Conservation (phyloP, 768 basidiomycete species). For the Clavaria fumosa region DNA sequence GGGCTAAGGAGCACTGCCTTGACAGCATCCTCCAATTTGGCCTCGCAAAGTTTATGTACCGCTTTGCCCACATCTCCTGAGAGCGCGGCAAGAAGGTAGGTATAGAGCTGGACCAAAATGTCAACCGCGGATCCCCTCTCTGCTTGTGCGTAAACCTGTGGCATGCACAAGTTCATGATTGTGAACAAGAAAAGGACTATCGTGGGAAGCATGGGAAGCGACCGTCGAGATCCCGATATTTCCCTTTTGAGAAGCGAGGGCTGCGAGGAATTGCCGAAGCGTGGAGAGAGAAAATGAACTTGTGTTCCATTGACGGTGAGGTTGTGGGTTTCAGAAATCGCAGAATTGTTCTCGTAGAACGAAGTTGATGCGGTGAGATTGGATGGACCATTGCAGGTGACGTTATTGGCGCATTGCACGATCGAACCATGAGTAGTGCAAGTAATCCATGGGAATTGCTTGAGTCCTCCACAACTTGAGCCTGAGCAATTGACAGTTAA, state of each 20-base stretch:
- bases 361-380: neutral
- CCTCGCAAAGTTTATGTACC: neutral
- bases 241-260: neutral
- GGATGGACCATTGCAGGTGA: neutral
- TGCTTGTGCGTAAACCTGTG: neutral
- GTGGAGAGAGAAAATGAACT: neutral
- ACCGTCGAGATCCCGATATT: neutral
- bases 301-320: neutral
- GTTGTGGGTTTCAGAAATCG: neutral
- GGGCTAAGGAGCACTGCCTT: neutral
- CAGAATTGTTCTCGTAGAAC: neutral
- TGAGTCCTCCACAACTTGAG: neutral
- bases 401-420: neutral
- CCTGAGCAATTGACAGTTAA: neutral
- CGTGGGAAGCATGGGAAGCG: neutral
- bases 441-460: neutral
- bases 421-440: neutral
- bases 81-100: neutral
- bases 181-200: neutral
- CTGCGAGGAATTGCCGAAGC: neutral
- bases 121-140: neutral
- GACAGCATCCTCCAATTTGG: neutral
- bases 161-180: neutral
- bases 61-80: neutral
- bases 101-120: neutral